Evolutionary conservation across 1,139 yeast genomes (phyloP), one percentile per base, ranked within the genome.

Genomic region (Hemisphaericaspora xylofermentans): DNA sequence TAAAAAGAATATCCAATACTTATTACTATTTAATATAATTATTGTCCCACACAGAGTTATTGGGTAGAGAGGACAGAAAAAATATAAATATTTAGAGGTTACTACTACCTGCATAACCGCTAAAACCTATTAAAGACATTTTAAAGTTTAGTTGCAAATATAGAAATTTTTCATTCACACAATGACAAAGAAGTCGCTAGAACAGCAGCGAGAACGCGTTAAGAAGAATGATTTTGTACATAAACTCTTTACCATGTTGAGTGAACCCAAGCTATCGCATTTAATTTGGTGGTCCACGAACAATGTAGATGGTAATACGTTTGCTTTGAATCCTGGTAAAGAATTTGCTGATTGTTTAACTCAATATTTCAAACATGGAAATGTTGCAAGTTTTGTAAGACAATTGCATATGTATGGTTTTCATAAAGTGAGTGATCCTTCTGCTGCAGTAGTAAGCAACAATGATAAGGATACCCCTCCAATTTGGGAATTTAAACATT

Each of bases 401-500:
- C 77, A 71, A 52, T 57, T 71, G 29, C 77, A 71, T 53, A 71
- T 71, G 77, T 71, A 71, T 51, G 77, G 76, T 7, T 71, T 71
- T 49, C 77, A 71, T 51, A 75, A 75, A 49, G 85, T 80, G 7
- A 74, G 74, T 44, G 83, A 75, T 46, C 56, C 52, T 36, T 29
- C 33, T 16, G 4, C 34, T n/a, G 13, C 25, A 6, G 15, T 18
- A 5, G 21, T 6, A 12, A 46, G 39, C 33, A 33, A 22, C 29
- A 34, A 29, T 19, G 64, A 60, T 36, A 56, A 63, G 39, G 66
- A 58, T 41, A 44, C 52, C 29, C 61, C 63, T 18, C 64, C 71
- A 46, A 56, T 76, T 4, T 91, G 98, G 98, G 95, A 88, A 61
- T 91, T 91, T 64, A 83, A 84, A 49, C 98, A 91, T 57, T 81